phyloP scores from a whole-genome alignment of 2,329 filamentous ascomycete genomes.

The Davidsoniella virescens region DNA sequence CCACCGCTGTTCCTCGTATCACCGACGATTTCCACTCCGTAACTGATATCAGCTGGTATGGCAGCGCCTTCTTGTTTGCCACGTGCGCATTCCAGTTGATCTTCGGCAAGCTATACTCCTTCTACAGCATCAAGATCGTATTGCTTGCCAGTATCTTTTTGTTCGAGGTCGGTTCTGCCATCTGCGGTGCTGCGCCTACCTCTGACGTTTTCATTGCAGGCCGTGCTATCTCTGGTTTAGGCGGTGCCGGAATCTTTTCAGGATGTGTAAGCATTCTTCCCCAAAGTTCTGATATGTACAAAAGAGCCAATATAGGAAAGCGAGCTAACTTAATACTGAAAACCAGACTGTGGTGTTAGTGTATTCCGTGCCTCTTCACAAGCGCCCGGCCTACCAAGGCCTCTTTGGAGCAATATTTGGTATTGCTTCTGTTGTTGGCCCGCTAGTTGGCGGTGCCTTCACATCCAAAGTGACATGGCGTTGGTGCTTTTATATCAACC shows the following conservation, averaged over 20 bases:
- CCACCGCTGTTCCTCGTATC: conserved; percentile 20
- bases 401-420: conserved; percentile 27
- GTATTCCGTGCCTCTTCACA: conserved; percentile 23
- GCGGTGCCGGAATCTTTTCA: conserved; percentile 22
- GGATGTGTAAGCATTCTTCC: conserved; percentile 16
- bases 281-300: no score
- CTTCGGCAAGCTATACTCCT: conserved; percentile 20
- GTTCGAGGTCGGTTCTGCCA: conserved; percentile 18
- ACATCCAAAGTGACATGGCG: conserved; percentile 19
- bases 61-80: conserved; percentile 18
- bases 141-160: conserved; percentile 15
- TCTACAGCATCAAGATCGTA: conserved; percentile 16
- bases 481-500: conserved; percentile 24
- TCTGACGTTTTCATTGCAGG: conserved; percentile 24
- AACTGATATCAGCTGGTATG: conserved; percentile 20
- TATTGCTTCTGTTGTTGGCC: conserved; percentile 20
- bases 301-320: no score
- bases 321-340: neutral
- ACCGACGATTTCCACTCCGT: conserved; percentile 19
- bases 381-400: conserved; percentile 18
- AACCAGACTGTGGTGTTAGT: conserved; percentile 15
- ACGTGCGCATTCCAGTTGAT: conserved; percentile 19
- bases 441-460: conserved; percentile 18
- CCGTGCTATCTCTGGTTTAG: conserved; percentile 23
- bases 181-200: conserved; percentile 20